These are phyloP conservation scores for Phytopythium vexans DNA, from an alignment of 352 stramenopile genomes.

Conservation along the genomic window DNA sequence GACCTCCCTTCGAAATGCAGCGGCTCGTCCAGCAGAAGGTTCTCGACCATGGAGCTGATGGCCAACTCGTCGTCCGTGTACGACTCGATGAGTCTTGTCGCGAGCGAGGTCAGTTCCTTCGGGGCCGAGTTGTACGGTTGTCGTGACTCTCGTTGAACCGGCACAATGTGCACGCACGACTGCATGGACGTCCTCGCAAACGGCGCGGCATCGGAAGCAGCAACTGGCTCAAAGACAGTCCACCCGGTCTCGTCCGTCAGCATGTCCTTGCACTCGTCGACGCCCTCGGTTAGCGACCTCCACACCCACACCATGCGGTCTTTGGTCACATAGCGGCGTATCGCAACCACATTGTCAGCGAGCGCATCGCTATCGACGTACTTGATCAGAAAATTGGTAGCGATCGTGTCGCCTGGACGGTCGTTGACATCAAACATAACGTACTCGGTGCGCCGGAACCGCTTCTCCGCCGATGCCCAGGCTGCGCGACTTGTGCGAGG, in stretches of 20 bases:
- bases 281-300: slow-evolving; percentile 30
- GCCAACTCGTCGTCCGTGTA: neutral
- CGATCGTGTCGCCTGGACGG: slow-evolving; percentile 1
- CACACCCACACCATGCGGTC: slow-evolving; percentile 47
- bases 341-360: neutral
- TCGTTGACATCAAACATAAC: neutral
- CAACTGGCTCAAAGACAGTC: slow-evolving; percentile 25
- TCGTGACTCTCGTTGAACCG: neutral
- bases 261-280: slow-evolving; percentile 28
- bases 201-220: neutral
- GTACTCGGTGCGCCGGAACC: neutral
- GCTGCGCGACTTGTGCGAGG: neutral
- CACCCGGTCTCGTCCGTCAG: slow-evolving; percentile 49
- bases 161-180: neutral
- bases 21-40: slow-evolving; percentile 1
- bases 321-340: slow-evolving; percentile 24
- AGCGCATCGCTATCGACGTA: neutral
- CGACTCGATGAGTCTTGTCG: neutral
- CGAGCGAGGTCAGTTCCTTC: neutral
- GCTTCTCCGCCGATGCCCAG: neutral
- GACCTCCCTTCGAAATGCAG: neutral
- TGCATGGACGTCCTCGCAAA: neutral
- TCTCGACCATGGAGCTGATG: neutral
- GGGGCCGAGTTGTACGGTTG: neutral
- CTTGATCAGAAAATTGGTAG: neutral